These are phyloP conservation scores for Leishmania amazonensis DNA, from an alignment of 208 protist genomes.

Conservation along the genomic window DNA sequence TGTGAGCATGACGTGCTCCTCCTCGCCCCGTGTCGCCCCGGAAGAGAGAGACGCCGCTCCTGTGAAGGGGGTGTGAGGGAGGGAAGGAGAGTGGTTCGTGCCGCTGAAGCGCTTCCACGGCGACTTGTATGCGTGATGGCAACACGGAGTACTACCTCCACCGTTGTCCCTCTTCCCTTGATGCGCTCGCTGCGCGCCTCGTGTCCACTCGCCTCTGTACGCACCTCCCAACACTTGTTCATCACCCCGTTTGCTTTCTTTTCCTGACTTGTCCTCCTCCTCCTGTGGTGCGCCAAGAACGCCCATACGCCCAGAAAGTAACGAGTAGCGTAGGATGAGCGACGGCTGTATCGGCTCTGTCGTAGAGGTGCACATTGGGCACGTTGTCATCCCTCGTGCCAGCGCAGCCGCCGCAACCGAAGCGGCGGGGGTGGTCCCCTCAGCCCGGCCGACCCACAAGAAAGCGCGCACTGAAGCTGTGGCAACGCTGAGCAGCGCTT, in stretches of 20 bases:
- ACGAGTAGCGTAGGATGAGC: not conserved
- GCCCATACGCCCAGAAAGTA: not conserved
- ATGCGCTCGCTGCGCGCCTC: not conserved
- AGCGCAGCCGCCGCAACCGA: not conserved
- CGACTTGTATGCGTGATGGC: not conserved
- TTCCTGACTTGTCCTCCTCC: not conserved
- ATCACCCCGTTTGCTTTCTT: not conserved
- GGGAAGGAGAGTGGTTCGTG: not conserved
- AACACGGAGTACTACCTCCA: not conserved
- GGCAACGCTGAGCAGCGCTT: not conserved
- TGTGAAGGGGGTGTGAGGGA: not conserved
- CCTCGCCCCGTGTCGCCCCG: not conserved
- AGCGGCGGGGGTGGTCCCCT: not conserved
- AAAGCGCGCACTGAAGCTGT: not conserved
- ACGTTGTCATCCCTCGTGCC: conserved; percentile 4
- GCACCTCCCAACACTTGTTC: not conserved
- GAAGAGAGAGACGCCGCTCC: not conserved
- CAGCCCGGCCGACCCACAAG: not conserved
- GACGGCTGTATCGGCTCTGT: not conserved
- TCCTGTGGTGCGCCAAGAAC: not conserved
- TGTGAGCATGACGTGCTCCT: not conserved
- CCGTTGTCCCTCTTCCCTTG: not conserved
- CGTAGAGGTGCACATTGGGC: conserved; percentile 7
- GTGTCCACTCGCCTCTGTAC: not conserved
- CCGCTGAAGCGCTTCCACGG: not conserved